Evolutionary conservation across 768 basidiomycete genomes (phyloP).

Genomic region (Pisolithus microcarpus): DNA sequence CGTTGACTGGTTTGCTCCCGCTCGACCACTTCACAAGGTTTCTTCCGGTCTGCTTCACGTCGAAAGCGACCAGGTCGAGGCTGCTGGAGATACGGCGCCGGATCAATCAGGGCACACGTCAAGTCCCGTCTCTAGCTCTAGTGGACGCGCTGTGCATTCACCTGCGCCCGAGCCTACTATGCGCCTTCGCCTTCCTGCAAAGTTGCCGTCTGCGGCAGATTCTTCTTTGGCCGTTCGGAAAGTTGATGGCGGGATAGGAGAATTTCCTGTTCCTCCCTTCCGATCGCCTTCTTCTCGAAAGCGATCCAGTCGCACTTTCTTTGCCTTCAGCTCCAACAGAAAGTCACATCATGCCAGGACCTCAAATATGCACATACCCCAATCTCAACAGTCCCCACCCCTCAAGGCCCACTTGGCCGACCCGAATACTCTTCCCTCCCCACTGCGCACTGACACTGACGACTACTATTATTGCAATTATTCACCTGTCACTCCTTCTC

Average conservation of each 20-base stretch:
- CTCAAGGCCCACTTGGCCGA: slow-evolving; percentile 9
- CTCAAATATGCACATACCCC: slow-evolving; percentile 12
- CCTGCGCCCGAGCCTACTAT: slow-evolving; percentile 2
- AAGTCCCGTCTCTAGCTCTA: not conserved
- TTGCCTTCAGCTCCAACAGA: slow-evolving; percentile 23
- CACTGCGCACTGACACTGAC: slow-evolving; percentile 29
- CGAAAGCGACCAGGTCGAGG: slow-evolving; percentile 31
- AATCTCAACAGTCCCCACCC: slow-evolving; percentile 7
- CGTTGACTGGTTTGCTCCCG: slow-evolving; percentile 58
- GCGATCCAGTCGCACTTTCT: slow-evolving; percentile 37
- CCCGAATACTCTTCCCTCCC: slow-evolving; percentile 12
- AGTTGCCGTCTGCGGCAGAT: slow-evolving; percentile 20
- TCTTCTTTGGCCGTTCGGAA: slow-evolving; percentile 41
- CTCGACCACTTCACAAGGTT: slow-evolving; percentile 55
- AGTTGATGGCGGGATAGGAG: slow-evolving; percentile 55
- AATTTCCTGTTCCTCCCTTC: slow-evolving; percentile 40
- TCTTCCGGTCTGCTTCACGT: slow-evolving; percentile 13
- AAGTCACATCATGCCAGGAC: slow-evolving; percentile 12
- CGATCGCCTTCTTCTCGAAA: slow-evolving; percentile 22
- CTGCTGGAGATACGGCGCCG: slow-evolving; percentile 17
- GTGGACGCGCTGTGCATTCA: slow-evolving; percentile 11
- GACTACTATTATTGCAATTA: slow-evolving; percentile 51
- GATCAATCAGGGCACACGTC: not conserved
- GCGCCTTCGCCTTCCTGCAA: slow-evolving; percentile 8
- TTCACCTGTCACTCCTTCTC: slow-evolving; percentile 27